Conservation (phyloP, 257 asterid genomes). For the Penstemon davidsonii region DNA sequence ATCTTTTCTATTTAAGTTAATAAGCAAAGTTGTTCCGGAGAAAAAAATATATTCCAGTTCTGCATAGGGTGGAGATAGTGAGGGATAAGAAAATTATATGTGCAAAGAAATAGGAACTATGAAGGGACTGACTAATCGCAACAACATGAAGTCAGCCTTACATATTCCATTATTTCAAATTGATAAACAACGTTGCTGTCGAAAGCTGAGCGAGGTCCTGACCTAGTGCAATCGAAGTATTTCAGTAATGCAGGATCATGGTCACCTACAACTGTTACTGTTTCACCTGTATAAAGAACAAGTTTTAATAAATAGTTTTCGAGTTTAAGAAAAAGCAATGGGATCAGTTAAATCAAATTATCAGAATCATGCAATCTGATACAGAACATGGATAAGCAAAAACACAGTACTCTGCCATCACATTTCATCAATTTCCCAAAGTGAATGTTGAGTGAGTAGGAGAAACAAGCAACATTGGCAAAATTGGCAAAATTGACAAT, state of each 20-base stretch:
- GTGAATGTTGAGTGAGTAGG: background rate
- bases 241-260: constrained; percentile 79
- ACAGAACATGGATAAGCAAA: background rate
- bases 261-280: constrained; percentile 95
- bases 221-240: constrained; percentile 91
- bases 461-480: constrained; percentile 15
- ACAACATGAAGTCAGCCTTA: constrained; percentile 46
- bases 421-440: constrained; percentile 8
- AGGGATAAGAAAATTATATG: constrained; percentile 5
- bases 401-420: constrained; percentile 4
- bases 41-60: constrained; percentile 10
- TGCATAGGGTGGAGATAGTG: background rate
- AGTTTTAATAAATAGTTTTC: constrained; percentile 18
- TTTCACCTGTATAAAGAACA: constrained; percentile 66
- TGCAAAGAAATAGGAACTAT: constrained; percentile 8
- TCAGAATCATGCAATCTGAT: constrained; percentile 13
- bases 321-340: constrained; percentile 17
- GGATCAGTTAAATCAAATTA: constrained; percentile 11
- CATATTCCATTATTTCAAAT: constrained; percentile 97
- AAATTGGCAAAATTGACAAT: background rate
- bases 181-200: constrained; percentile 94
- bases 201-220: constrained; percentile 99
- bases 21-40: constrained; percentile 11
- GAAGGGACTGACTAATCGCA: constrained; percentile 17
- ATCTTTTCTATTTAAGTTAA: constrained; percentile 3